Conservation (phyloP, 257 asterid species). For the Rehmannia glutinosa region DNA sequence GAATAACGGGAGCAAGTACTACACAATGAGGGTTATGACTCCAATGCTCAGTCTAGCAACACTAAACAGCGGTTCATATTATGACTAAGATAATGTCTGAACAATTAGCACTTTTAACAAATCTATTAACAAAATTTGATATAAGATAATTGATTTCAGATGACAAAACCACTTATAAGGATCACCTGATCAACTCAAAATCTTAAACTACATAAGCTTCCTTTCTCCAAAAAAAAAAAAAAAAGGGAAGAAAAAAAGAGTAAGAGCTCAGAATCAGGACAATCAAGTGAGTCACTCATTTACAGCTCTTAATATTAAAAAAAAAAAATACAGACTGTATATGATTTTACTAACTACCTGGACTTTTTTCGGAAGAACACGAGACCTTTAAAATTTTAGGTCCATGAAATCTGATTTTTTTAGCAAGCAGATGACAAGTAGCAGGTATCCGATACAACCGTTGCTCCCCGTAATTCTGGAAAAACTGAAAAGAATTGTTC, state of each 20-base stretch:
- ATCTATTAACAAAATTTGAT: neutral
- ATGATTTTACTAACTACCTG: slow-evolving; percentile 40
- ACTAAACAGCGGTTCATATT: neutral
- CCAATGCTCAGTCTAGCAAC: neutral
- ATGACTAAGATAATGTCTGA: neutral
- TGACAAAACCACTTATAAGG: neutral
- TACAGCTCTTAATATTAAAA: neutral
- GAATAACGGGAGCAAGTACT: too few species aligned
- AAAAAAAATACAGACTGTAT: neutral
- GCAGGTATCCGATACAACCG: slow-evolving; percentile 18
- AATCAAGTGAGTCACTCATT: neutral
- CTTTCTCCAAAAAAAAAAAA: neutral
- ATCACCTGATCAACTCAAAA: too few species aligned
- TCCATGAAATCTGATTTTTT: slow-evolving; percentile 22
- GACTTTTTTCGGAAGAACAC: slow-evolving; percentile 52
- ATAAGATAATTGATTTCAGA: neutral
- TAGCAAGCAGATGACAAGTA: slow-evolving; percentile 29
- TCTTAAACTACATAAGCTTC: neutral
- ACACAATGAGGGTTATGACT: too few species aligned
- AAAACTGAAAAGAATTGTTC: slow-evolving; percentile 35
- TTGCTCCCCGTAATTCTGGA: slow-evolving; percentile 24
- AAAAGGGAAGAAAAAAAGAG: too few species aligned
- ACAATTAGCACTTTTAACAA: neutral
- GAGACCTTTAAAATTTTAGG: slow-evolving; percentile 43
- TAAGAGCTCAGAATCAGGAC: neutral